Conservation (phyloP, 2,329 filamentous ascomycete genomes). For the Aspergillus fumigatus region DNA sequence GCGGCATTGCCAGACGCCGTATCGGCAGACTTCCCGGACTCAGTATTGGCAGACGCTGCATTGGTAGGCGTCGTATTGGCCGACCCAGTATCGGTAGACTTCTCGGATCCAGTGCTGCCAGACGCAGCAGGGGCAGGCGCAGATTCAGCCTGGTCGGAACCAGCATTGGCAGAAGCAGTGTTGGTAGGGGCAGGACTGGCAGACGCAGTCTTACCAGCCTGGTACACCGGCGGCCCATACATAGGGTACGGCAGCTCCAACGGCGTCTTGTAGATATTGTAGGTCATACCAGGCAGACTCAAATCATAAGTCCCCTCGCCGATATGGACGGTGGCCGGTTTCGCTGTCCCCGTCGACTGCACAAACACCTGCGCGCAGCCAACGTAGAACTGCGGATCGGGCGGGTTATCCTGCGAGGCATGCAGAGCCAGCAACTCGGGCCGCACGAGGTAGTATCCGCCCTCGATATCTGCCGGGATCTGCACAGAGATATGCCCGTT, state of each 20-base stretch:
- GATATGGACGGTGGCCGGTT: slow-evolving; percentile 57
- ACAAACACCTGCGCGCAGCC: slow-evolving; percentile 70
- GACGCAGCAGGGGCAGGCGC: too few species aligned
- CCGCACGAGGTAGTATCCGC: slow-evolving; percentile 67
- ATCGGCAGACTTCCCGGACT: too few species aligned
- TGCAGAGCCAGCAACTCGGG: slow-evolving; percentile 68
- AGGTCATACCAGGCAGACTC: slow-evolving; percentile 54
- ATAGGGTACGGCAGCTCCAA: slow-evolving; percentile 53
- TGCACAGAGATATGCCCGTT: slow-evolving; percentile 60
- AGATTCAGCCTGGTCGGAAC: too few species aligned
- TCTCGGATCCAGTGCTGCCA: too few species aligned
- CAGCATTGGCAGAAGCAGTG: too few species aligned
- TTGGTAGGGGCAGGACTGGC: too few species aligned
- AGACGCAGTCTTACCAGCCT: slow-evolving; percentile 26
- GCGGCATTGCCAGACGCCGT: too few species aligned
- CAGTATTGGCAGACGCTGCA: too few species aligned
- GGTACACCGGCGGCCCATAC: slow-evolving; percentile 55
- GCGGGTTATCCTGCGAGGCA: slow-evolving; percentile 48
- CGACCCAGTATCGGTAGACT: too few species aligned
- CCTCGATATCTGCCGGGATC: slow-evolving; percentile 57
- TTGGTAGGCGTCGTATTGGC: too few species aligned
- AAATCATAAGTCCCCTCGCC: slow-evolving; percentile 58
- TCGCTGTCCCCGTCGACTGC: slow-evolving; percentile 43
- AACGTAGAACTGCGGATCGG: slow-evolving; percentile 67
- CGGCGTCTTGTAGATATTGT: slow-evolving; percentile 58